phyloP scores from a whole-genome alignment of 352 stramenopile genomes.

The Globisporangium paddicum region DNA sequence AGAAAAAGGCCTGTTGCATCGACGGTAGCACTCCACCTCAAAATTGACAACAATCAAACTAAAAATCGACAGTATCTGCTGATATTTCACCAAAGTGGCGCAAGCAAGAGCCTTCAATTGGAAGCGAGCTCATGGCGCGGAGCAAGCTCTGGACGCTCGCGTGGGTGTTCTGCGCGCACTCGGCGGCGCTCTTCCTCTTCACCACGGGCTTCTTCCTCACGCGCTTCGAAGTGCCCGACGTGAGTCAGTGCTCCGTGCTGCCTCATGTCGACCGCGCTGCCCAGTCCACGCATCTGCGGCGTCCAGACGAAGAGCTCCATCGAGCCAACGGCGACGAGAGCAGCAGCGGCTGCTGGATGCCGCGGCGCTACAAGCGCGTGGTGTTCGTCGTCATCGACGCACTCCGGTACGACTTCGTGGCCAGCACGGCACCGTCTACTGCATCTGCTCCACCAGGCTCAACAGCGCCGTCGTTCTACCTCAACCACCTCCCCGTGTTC shows the following conservation, averaged over 20 bases:
- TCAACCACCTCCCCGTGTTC: constrained; percentile 83
- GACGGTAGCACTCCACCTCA: too few species aligned
- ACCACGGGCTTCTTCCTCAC: constrained; percentile 88
- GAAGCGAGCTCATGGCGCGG: too few species aligned
- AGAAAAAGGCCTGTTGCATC: too few species aligned
- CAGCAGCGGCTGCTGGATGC: constrained; percentile 62
- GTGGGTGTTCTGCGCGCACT: constrained; percentile 44
- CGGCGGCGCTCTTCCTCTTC: constrained; percentile 71
- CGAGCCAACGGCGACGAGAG: constrained; percentile 10
- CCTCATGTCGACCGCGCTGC: constrained; percentile 13
- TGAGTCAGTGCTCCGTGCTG: constrained; percentile 45
- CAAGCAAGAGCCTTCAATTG: too few species aligned
- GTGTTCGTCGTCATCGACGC: constrained; percentile 96
- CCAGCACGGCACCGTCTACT: not conserved
- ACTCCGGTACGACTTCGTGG: constrained; percentile 95
- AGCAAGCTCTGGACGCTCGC: constrained; percentile 9
- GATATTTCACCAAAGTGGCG: too few species aligned
- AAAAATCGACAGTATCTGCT: too few species aligned
- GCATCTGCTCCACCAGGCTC: too few species aligned
- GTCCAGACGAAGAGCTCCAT: not conserved
- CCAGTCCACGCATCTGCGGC: not conserved
- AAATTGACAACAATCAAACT: too few species aligned
- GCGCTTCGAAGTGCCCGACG: constrained; percentile 74
- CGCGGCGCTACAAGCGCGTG: constrained; percentile 69
- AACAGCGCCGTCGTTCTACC: constrained; percentile 50